Percentiles rank a stretch among this genome's conserved stretches.
Conservation (phyloP, 352 stramenopile genomes). For the Thraustochytrium sp. region DNA sequence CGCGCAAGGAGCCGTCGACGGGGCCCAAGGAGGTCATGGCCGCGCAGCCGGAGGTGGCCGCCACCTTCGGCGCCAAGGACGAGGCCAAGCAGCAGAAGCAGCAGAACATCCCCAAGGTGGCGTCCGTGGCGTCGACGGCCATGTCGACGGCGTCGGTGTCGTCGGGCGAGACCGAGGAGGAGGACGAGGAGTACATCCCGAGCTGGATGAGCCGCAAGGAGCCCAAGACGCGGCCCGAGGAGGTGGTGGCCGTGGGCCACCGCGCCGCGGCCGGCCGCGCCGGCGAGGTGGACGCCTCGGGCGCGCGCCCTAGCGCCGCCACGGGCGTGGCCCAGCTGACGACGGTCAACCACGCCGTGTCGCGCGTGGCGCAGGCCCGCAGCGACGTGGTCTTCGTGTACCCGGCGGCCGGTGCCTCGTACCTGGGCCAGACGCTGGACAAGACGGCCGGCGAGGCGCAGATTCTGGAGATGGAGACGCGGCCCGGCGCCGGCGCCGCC, state of each 20-base stretch:
- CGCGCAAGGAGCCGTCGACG: neutral
- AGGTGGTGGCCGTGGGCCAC: neutral
- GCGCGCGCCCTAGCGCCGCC: neutral
- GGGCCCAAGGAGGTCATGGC: neutral
- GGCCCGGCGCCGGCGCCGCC: constrained; percentile 57
- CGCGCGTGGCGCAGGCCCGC: neutral
- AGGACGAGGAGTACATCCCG: neutral
- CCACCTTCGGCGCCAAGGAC: neutral
- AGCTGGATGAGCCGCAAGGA: constrained; percentile 30
- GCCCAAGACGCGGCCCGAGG: constrained; percentile 20
- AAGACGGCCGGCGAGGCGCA: constrained; percentile 1
- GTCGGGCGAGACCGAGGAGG: neutral
- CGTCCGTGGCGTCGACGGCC: neutral
- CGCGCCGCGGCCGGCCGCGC: neutral
- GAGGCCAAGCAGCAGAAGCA: neutral
- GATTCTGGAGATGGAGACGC: constrained; percentile 59
- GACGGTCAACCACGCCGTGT: constrained; percentile 2
- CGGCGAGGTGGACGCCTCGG: neutral
- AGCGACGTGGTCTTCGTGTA: constrained; percentile 30
- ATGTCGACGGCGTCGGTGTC: neutral
- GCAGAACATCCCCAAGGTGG: neutral
- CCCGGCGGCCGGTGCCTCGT: neutral
- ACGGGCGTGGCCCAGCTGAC: neutral
- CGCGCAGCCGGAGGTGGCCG: neutral
- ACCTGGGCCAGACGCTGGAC: neutral